Percentiles rank a stretch among this genome's conserved stretches.
Conservation (phyloP, 371 early-diverging fungal genomes). For the Quaeritorhiza haematococci region DNA sequence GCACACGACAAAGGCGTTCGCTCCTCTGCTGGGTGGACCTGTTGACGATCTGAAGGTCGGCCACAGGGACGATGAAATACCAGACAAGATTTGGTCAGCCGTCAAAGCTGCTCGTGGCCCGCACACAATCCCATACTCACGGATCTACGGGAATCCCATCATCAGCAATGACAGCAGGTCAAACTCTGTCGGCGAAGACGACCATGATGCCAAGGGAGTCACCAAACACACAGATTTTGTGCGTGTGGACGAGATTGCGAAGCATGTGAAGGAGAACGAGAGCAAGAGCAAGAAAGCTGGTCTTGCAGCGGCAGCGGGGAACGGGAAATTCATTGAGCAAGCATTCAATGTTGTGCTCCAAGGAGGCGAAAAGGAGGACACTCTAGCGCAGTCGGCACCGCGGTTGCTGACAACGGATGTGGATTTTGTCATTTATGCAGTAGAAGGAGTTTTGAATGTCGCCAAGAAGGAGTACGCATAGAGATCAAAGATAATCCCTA, state of each 20-base stretch:
- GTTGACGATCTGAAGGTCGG: conserved; percentile 10
- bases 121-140: too few relatives aligned
- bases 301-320: background rate
- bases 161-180: too few relatives aligned
- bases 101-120: background rate
- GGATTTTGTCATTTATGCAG: conserved; percentile 14
- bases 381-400: background rate
- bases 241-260: background rate
- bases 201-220: too few relatives aligned
- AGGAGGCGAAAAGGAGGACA: background rate
- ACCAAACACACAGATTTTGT: too few relatives aligned
- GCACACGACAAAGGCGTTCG: conserved; percentile 20
- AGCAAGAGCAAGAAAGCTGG: too few relatives aligned
- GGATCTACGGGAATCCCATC: too few relatives aligned
- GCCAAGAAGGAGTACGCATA: conserved; percentile 10
- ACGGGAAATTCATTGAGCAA: background rate
- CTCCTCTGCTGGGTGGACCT: conserved; percentile 25
- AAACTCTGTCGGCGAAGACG: too few relatives aligned
- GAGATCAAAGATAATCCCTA: background rate
- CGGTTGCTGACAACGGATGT: conserved; percentile 1
- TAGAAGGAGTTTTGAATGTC: conserved; percentile 18
- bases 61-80: conserved; percentile 3
- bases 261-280: background rate
- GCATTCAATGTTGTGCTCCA: background rate
- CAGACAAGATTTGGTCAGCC: background rate